Percentiles rank a stretch among this genome's conserved stretches.
These are phyloP conservation scores for Boletus coccyginus DNA, from an alignment of 768 basidiomycete species.

Conservation along the genomic window DNA sequence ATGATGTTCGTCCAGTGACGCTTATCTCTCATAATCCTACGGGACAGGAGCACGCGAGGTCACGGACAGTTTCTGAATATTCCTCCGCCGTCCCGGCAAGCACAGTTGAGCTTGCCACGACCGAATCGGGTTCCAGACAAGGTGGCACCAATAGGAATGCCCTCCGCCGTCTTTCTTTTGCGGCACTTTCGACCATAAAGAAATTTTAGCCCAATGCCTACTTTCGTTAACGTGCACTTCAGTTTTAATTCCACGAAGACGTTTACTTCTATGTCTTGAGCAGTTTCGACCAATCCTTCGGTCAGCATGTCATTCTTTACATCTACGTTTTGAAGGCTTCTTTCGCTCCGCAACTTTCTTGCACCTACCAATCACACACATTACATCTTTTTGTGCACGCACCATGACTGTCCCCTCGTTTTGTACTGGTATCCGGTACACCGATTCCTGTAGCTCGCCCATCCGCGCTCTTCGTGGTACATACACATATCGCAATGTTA, in stretches of 20 bases:
- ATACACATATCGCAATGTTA: neutral
- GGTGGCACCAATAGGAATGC: constrained; percentile 18
- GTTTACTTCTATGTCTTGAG: constrained; percentile 9
- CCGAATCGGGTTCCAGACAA: constrained; percentile 14
- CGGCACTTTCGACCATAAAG: constrained; percentile 31
- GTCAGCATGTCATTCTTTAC: constrained; percentile 4
- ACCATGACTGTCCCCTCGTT: constrained; percentile 7
- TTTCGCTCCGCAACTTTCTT: neutral
- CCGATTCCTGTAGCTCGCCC: neutral
- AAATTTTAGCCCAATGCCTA: constrained; percentile 7
- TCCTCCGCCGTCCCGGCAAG: constrained; percentile 20
- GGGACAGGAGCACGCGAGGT: constrained; percentile 9
- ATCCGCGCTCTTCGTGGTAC: neutral
- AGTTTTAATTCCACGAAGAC: neutral
- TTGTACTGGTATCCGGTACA: constrained; percentile 13
- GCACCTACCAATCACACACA: neutral
- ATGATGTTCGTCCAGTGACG: constrained; percentile 10
- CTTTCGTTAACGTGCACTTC: neutral
- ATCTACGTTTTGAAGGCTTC: constrained; percentile 1
- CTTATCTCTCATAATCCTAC: constrained; percentile 3
- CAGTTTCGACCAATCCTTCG: neutral
- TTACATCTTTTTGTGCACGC: neutral
- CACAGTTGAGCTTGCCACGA: constrained; percentile 6
- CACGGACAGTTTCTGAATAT: constrained; percentile 22
- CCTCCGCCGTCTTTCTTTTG: constrained; percentile 31